These are phyloP conservation scores for Aureobasidium sp. DNA, from an alignment of 2,329 filamentous ascomycete species.

Conservation along the genomic window DNA sequence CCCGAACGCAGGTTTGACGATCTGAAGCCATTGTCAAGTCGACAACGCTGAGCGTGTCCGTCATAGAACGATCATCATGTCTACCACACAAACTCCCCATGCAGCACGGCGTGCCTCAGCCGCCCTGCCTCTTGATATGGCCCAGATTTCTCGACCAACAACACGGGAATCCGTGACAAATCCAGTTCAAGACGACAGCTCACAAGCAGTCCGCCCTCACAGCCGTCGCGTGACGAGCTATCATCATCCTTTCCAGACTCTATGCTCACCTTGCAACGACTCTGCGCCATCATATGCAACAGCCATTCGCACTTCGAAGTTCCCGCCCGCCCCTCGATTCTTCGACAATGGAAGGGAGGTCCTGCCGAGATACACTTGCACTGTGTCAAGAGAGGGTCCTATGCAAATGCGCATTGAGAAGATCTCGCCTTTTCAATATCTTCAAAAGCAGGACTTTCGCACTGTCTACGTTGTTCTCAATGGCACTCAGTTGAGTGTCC, in stretches of 20 bases:
- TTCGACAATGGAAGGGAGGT: constrained; percentile 20
- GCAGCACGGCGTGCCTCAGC: not conserved
- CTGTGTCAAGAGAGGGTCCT: constrained; percentile 25
- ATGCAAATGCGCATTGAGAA: constrained; percentile 28
- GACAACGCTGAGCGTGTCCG: not conserved
- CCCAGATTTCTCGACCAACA: not conserved
- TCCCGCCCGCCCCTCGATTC: constrained; percentile 14
- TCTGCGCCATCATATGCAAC: constrained; percentile 26
- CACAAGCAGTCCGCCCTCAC: not conserved
- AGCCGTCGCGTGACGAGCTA: constrained; percentile 21
- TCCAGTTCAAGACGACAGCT: not conserved
- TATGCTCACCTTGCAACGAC: constrained; percentile 23
- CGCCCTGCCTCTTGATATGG: not conserved
- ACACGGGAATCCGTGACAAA: not conserved
- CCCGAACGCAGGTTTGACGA: not conserved
- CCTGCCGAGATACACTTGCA: constrained; percentile 28
- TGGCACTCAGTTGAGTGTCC: constrained; percentile 60
- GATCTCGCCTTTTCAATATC: constrained; percentile 24
- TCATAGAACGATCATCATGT: not conserved
- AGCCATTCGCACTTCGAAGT: constrained; percentile 18
- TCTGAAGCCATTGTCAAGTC: not conserved
- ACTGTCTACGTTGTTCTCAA: constrained; percentile 53
- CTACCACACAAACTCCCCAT: not conserved
- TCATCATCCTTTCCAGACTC: constrained; percentile 28
- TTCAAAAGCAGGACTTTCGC: constrained; percentile 26